phyloP scores from a whole-genome alignment of 139 green algal species.

The Volvox africanus region DNA sequence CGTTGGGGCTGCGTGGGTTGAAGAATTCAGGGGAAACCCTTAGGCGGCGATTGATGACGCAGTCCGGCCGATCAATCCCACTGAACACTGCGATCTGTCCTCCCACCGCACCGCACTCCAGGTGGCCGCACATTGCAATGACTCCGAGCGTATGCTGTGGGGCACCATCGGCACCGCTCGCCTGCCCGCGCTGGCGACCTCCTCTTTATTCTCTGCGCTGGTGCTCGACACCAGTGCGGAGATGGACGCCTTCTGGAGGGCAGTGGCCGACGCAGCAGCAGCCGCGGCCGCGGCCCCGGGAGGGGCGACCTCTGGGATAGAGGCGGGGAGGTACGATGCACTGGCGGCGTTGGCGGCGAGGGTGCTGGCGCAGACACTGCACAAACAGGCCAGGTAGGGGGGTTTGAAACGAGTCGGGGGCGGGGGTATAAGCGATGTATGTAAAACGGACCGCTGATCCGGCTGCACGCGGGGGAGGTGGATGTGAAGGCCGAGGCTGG shows the following conservation, averaged over 20 bases:
- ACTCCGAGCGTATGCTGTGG: conserved; percentile 37
- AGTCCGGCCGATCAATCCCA: too few species aligned
- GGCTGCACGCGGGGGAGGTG: too few species aligned
- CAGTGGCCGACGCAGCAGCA: background rate
- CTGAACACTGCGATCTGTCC: background rate
- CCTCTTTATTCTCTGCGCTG: conserved; percentile 36
- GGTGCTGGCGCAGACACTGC: conserved; percentile 16
- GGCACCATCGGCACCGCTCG: conserved; percentile 11
- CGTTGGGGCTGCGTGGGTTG: too few species aligned
- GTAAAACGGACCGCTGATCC: too few species aligned
- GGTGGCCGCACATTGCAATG: conserved; percentile 23
- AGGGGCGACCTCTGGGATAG: background rate
- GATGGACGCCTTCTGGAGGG: conserved; percentile 49
- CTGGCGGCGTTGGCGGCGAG: conserved; percentile 15
- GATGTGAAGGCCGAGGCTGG: background rate
- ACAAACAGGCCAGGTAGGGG: conserved; percentile 16
- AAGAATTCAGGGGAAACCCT: too few species aligned
- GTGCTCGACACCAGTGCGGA: conserved; percentile 41
- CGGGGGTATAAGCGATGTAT: too few species aligned
- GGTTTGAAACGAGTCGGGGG: background rate
- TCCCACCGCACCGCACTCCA: background rate
- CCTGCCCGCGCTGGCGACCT: conserved; percentile 33
- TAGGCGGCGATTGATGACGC: too few species aligned
- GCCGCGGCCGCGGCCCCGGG: background rate
- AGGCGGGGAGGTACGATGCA: background rate